Evolutionary conservation across 257 asterid species (phyloP), one percentile per base, ranked within the genome.

Genomic region (Phtheirospermum japonicum): DNA sequence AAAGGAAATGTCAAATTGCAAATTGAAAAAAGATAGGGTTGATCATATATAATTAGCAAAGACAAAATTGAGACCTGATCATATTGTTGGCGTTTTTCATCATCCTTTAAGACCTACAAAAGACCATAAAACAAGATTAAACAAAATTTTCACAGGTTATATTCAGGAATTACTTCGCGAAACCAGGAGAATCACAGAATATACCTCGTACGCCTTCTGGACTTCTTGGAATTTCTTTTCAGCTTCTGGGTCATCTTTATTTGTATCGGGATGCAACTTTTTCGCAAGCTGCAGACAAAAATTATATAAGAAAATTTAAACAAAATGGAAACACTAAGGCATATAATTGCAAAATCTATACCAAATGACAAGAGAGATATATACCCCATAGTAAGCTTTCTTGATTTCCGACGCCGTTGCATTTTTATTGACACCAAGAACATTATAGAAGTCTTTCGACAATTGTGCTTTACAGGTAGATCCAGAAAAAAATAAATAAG

Each of bases 151-250:
- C 11, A 16, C 10, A 34, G 12, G 54, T 57, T 3, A 65, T 34
- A 60, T 59, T 18, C 5, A 12, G 57, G 37, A 59, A 10, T 9
- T 55, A 42, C 18, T 40, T 55, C 2, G 4, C 17, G 17, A 45
- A 62, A 63, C 33, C 57, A 43, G 50, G 64, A 70, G 16, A 52
- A 18, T 16, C 54, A 46, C 42, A 67, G 43, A 70, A 53, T 49
- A 58, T 72, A 91, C 96, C 95, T 88, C 96, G 45, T 91, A 88
- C 7, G 95, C 96, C 76, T 81, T 85, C 69, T 86, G 95, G 66
- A 91, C 87, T 76, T 88, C 95, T 72, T 91, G 98, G 61, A 91
- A 91, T 65, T 88, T 88, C 68, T 50, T 74, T 71, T 80, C 85
- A 66, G 98, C 92, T 70, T 86, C 94, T 6, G 96, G 96, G 68